A percentile compares a stretch with the other conserved stretches of the same genome.
Conservation (phyloP, 768 basidiomycete genomes). For the Omphalotus guepiniiformis region DNA sequence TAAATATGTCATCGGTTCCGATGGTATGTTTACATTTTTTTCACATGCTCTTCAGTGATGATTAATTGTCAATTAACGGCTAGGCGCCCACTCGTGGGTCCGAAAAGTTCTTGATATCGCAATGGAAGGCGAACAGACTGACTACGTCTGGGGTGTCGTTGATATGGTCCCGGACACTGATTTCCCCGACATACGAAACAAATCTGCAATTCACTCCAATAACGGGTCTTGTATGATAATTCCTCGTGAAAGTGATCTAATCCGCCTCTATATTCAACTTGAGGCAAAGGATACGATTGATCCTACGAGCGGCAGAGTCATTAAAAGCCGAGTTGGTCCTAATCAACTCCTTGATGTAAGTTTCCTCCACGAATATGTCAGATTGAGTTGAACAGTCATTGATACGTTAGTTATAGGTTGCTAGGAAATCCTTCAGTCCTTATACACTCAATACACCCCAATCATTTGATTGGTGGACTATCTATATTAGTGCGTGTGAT, state of each 20-base stretch:
- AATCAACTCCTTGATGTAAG: slow-evolving; percentile 50
- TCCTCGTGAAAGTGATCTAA: slow-evolving; percentile 63
- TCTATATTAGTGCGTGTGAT: slow-evolving; percentile 53
- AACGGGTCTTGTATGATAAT: slow-evolving; percentile 71
- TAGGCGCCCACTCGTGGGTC: slow-evolving; percentile 83
- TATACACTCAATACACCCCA: slow-evolving; percentile 46
- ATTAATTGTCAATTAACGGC: not conserved
- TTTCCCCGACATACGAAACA: slow-evolving; percentile 73
- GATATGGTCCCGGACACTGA: slow-evolving; percentile 69
- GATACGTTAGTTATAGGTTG: slow-evolving; percentile 35
- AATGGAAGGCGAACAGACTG: slow-evolving; percentile 77
- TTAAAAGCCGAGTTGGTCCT: slow-evolving; percentile 47
- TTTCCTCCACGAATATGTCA: not conserved
- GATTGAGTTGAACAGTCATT: not conserved
- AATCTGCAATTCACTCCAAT: slow-evolving; percentile 61
- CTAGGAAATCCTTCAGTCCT: slow-evolving; percentile 51
- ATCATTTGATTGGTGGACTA: slow-evolving; percentile 68
- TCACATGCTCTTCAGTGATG: not conserved
- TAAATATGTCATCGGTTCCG: slow-evolving; percentile 74
- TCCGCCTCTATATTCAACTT: slow-evolving; percentile 71
- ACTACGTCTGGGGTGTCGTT: slow-evolving; percentile 81
- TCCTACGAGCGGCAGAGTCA: slow-evolving; percentile 43
- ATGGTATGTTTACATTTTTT: slow-evolving; percentile 41
- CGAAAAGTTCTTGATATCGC: slow-evolving; percentile 58
- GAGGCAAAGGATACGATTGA: slow-evolving; percentile 43